Evolutionary conservation across 148 eudicot genomes (phyloP).

Genomic region (Fallopia convolvulus): DNA sequence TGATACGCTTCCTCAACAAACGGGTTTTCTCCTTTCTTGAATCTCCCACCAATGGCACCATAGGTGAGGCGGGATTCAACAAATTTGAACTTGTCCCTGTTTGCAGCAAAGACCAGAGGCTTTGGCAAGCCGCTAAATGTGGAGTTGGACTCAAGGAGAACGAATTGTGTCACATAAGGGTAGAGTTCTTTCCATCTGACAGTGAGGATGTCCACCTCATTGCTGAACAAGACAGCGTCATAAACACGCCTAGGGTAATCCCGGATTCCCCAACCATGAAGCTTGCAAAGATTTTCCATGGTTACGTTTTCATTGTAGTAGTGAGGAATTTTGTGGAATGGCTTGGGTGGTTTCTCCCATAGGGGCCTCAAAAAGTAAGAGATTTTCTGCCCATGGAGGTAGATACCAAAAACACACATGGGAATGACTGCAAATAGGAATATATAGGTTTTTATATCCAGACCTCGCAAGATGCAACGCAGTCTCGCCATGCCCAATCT

Average conservation of each 20-base stretch:
- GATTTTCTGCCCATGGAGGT: constrained; percentile 38
- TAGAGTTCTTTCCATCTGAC: constrained; percentile 40
- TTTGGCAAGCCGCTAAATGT: constrained; percentile 41
- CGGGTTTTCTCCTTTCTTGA: constrained; percentile 33
- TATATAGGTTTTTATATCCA: constrained; percentile 28
- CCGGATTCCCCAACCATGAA: constrained; percentile 42
- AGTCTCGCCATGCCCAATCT: constrained; percentile 29
- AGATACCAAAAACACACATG: constrained; percentile 20
- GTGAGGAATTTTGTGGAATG: constrained; percentile 35
- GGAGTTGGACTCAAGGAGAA: constrained; percentile 43
- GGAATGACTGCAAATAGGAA: constrained; percentile 30
- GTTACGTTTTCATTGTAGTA: constrained; percentile 38
- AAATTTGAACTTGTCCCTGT: constrained; percentile 27
- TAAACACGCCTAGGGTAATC: constrained; percentile 43
- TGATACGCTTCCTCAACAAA: constrained; percentile 44
- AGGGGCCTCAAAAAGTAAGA: constrained; percentile 39
- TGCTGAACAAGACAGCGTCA: constrained; percentile 42
- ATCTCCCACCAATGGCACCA: constrained; percentile 34
- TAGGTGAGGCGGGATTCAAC: constrained; percentile 33
- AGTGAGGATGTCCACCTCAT: constrained; percentile 36
- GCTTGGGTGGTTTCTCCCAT: constrained; percentile 45
- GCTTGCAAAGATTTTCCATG: constrained; percentile 34
- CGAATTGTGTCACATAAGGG: constrained; percentile 35
- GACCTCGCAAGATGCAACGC: constrained; percentile 28
- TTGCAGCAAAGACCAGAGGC: constrained; percentile 24